Base-by-base conservation (phyloP, 176 grass and related monocot genomes). In the Oryza punctata region DNA sequence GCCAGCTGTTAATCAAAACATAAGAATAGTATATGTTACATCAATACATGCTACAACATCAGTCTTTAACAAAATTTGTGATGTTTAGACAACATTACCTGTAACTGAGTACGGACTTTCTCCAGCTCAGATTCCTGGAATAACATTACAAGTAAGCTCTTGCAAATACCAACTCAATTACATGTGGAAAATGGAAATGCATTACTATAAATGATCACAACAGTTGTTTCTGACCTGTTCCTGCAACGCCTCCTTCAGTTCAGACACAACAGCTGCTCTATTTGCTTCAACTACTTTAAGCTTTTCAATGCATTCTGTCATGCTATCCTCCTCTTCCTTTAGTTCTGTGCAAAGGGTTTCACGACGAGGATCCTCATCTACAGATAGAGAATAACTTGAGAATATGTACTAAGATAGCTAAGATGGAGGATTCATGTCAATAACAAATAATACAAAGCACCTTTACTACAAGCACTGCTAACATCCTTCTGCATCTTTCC, bases 91-190 rank as follows among this genome's bases (percentile, higher is more conserved):
- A 77, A 63, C 38, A 57, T 67, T 76, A 95, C 93, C 88, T 95
- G 89, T 71, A 96, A 74, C 64, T 99, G 93, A 81, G 87, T 96
- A 69, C 88, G 89, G 35, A 96, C 87, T 78, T 96, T 92, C 77
- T 96, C 93, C 89, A 96, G 57, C 50, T 96, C 89, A 54, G 96
- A 94, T 88, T 99, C 93, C 96, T 99, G 86, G 70, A 72, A 67
- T 7, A 95, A 84, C 63, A 81, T 84, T 64, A 81, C 32, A 68
- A 46, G 45, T 89, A 73, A 87, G 57, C 73, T 76, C 83, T 27
- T 45, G 12, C 15, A 87, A 85, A 70, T 74, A 80, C 26, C 44
- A 65, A 85, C 61, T 78, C 43, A 57, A 37, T 21, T 82, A 61
- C 16, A 76, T 70, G 38, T 10, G 38, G 67, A 73, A 52, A 30